Conservation (phyloP, 2,329 filamentous ascomycete genomes). For the Lachnellula cervina region DNA sequence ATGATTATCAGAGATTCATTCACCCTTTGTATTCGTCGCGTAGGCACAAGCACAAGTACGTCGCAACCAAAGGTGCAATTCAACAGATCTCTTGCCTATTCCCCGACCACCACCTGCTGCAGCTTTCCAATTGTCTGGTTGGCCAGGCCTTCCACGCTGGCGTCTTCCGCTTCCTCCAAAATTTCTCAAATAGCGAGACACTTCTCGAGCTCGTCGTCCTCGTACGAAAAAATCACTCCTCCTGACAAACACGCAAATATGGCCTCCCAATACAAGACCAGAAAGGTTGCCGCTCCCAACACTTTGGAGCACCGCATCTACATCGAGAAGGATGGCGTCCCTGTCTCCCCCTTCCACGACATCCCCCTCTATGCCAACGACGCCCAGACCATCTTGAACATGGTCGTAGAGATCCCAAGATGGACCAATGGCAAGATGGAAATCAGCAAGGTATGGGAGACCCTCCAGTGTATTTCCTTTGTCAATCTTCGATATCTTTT, state of each 20-base stretch:
- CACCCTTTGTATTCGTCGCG: no score
- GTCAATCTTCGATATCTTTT: slow-evolving; percentile 2
- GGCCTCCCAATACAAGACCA: slow-evolving; percentile 60
- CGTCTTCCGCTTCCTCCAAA: slow-evolving; percentile 21
- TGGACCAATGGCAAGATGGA: slow-evolving; percentile 99
- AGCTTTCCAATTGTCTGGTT: not conserved
- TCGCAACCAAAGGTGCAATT: not conserved
- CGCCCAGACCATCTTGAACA: slow-evolving; percentile 95
- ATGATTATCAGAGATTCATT: not conserved
- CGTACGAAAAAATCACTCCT: slow-evolving; percentile 9
- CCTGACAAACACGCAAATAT: slow-evolving; percentile 21
- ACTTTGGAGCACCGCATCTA: slow-evolving; percentile 96
- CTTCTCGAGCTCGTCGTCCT: slow-evolving; percentile 37
- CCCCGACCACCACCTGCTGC: slow-evolving; percentile 2
- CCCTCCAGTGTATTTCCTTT: slow-evolving; percentile 2
- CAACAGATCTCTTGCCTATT: not conserved
- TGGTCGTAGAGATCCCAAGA: slow-evolving; percentile 98
- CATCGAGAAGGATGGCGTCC: slow-evolving; percentile 94
- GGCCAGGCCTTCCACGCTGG: slow-evolving; percentile 16
- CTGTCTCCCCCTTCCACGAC: slow-evolving; percentile 95
- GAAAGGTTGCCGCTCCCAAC: slow-evolving; percentile 86
- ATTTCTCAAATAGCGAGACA: slow-evolving; percentile 42
- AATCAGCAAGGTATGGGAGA: slow-evolving; percentile 50
- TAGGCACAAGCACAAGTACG: no score
- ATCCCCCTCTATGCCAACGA: slow-evolving; percentile 96